These are phyloP conservation scores for Senecio squalidus DNA, from an alignment of 140 eudicot species.

Conservation along the genomic window DNA sequence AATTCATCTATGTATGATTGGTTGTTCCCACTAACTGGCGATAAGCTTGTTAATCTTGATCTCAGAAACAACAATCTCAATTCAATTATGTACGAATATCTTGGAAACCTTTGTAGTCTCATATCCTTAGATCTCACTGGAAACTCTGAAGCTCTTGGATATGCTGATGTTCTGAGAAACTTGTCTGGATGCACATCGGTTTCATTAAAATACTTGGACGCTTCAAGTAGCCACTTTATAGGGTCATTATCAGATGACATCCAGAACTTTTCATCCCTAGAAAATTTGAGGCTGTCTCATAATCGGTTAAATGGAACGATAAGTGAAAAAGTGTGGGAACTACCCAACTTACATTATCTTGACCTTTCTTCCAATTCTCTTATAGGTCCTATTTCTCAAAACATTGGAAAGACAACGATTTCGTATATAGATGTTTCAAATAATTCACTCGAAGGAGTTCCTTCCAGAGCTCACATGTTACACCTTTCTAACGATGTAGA, in stretches of 20 bases:
- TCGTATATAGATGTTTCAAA: background rate
- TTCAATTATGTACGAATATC: background rate
- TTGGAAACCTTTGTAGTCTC: background rate
- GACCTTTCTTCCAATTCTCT: constrained; percentile 1
- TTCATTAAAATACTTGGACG: background rate
- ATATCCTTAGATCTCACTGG: background rate
- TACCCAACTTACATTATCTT: background rate
- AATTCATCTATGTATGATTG: too few species aligned
- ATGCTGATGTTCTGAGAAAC: background rate
- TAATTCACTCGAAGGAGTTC: background rate
- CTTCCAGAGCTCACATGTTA: background rate
- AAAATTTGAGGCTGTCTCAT: background rate
- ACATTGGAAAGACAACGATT: background rate
- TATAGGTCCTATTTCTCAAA: background rate
- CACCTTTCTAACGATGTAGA: background rate
- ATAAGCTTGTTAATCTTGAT: too few species aligned
- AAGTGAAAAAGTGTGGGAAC: background rate
- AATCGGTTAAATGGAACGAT: background rate
- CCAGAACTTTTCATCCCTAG: background rate
- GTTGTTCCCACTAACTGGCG: too few species aligned
- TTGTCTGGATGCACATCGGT: background rate
- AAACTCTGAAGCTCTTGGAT: background rate
- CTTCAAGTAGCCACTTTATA: background rate
- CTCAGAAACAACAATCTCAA: constrained; percentile 6
- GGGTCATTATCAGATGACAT: background rate